These are phyloP conservation scores for Pyrenochaeta sp. DNA, from an alignment of 2,329 filamentous ascomycete species.

Conservation along the genomic window DNA sequence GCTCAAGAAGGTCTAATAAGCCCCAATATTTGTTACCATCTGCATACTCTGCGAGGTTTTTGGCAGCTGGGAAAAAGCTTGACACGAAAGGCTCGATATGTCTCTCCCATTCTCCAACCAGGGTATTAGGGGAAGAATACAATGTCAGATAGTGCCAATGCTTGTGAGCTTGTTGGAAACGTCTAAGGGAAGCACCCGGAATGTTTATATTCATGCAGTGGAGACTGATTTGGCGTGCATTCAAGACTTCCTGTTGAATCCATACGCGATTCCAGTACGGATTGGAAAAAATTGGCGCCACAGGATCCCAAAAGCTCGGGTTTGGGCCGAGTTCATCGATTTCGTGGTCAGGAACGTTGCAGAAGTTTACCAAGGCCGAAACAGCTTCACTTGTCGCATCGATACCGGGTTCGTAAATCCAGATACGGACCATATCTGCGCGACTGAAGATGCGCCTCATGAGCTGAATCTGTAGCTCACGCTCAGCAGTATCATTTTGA, in stretches of 20 bases:
- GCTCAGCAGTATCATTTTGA: constrained; percentile 4
- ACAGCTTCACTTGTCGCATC: not conserved
- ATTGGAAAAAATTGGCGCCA: constrained; percentile 4
- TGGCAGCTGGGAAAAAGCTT: not conserved
- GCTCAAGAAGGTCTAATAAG: not conserved
- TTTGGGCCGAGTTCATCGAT: not conserved
- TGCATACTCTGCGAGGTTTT: not conserved
- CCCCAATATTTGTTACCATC: not conserved
- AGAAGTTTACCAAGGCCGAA: constrained; percentile 1
- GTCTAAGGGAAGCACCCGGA: not conserved
- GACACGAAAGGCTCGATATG: not conserved
- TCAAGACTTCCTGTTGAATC: constrained; percentile 10
- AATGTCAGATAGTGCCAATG: not conserved
- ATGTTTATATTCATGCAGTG: not conserved
- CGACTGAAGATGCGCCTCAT: constrained; percentile 10
- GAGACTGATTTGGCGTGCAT: not conserved
- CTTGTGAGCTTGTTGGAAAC: not conserved
- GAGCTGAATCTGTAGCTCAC: constrained; percentile 7
- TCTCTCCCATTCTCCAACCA: not conserved
- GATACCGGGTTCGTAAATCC: constrained; percentile 7
- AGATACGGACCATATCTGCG: constrained; percentile 8
- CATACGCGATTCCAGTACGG: constrained; percentile 8
- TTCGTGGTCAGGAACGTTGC: not conserved
- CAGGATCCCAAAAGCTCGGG: constrained; percentile 6
- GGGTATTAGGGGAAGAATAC: not conserved